Base-by-base conservation (phyloP, 106 monocot genomes). In the Triglochin maritima region DNA sequence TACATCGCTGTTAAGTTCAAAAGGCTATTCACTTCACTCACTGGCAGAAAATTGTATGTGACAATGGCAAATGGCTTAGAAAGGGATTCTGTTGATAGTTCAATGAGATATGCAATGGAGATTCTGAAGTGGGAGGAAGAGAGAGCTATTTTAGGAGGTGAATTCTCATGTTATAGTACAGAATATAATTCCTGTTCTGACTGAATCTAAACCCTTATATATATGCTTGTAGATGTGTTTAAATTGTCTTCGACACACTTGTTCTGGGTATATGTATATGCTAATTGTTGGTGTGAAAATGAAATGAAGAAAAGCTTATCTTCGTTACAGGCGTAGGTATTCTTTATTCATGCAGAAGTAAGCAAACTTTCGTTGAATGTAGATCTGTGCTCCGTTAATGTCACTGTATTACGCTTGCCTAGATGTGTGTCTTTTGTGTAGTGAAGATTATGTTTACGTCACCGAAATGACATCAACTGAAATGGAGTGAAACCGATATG, bases 91-190 rank as follows among this genome's bases (percentile, higher is more conserved):
- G 83, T 84, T 16, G 85, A 84, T 15, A 53, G 77, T 2, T 75
- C 81, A 2, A 54, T 96, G 15, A 69, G 81, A 29, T 96, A 96
- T 65, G 79, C 83, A 15, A 78, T 83, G 52, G 95, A 96, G 77
- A 79, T 90, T 49, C 11, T 88, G 54, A 96, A 78, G 69, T 96
- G 95, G 95, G 90, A 90, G 48, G 94, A 90, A 46, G 90, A 86
- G 59, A 82, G 70, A 46, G 68, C 69, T 0, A 61, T 72, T 6
- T 82, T 70, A 45, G 74, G 68, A 51, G 60, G 51, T 47, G 87
- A 89, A 9, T 50, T 46, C 41, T 78, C 81, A 7, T 60, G 73
- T 17, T 84, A 80, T 47, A 91, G 82, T 75, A 83, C 77, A 8
- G 90, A 88, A 9, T 79, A 70, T 1, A 84, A 79, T 72, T 78